Conservation (phyloP, 495 filamentous ascomycete species). For the Penicillium herquei region DNA sequence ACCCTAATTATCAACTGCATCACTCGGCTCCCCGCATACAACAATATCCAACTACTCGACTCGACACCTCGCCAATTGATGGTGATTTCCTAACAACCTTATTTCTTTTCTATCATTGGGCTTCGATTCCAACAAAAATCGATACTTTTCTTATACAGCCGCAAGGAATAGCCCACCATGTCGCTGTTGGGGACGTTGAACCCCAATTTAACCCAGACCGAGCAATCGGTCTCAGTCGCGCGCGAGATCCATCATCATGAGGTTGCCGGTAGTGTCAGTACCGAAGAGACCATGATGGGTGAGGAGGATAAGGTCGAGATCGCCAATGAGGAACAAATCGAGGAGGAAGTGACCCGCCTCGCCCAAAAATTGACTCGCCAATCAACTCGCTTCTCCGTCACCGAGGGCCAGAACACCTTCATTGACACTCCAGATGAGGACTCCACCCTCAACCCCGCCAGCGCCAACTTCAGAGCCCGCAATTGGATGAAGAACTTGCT, state of each 20-base stretch:
- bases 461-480: conserved; percentile 48
- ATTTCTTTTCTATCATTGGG: not conserved
- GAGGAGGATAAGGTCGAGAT: conserved; percentile 24
- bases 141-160: no score
- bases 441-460: conserved; percentile 45
- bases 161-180: conserved; percentile 27
- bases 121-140: conserved; percentile 1
- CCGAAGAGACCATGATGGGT: conserved; percentile 28
- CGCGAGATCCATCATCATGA: conserved; percentile 24
- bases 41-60: conserved; percentile 6
- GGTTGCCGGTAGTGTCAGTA: conserved; percentile 25
- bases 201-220: conserved; percentile 25
- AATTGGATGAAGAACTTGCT: conserved; percentile 53
- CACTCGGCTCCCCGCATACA: not conserved
- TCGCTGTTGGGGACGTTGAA: conserved; percentile 42
- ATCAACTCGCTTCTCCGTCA: conserved; percentile 38
- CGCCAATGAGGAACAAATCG: conserved; percentile 31
- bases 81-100: conserved; percentile 13
- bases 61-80: conserved; percentile 10
- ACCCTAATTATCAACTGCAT: not conserved
- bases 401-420: conserved; percentile 44
- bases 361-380: conserved; percentile 49
- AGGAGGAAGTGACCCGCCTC: conserved; percentile 42
- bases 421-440: conserved; percentile 34
- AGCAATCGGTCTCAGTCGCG: conserved; percentile 9